Evolutionary conservation across 768 basidiomycete genomes (phyloP), one percentile per base, ranked within the genome.

Genomic region (Xerocomellus amylosporus): DNA sequence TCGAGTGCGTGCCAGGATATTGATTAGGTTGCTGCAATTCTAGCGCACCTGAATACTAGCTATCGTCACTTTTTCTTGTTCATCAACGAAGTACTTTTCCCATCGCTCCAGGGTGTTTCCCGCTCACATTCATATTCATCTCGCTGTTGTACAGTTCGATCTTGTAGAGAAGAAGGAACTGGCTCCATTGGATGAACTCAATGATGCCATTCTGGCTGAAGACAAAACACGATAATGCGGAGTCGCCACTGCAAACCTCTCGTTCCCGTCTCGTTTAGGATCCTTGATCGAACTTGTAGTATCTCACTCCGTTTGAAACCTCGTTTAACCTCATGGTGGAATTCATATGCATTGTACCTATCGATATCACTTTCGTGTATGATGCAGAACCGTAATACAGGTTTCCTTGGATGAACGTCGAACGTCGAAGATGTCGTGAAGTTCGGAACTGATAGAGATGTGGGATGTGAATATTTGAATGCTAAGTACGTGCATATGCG

Each of bases 11-110:
- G 20, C 15, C n/a, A 38, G 41, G 43, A 44, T 34, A 34, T 49
- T 56, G 26, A 41, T 53, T 33, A 20, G 12, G 17, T 34, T 46
- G 9, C 37, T 17, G 30, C 46, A 17, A 49, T 49, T 26, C 24
- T 59, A 98, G 97, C 97, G 2, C 97, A 99, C 68, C 79, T 99
- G 60, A 99, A 99, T 70, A 99, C 97, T 14, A 96, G 93, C 69
- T 98, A 99, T 71, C 84, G 92, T 33, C 97, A 99, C 73, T 99
- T 99, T 77, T 91, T 98, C 77, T 77, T 98, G 40, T 98, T 98
- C 68, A 84, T 98, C 57, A 87, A 93, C 61, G 96, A 99, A 84
- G 95, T 93, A 63, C 39, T 80, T 68, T 30, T 13, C 37, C n/a
- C 30, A 6, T 17, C 36, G 1, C 30, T 40, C 39, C n/a, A 17